Conservation (phyloP, 2,329 filamentous ascomycete genomes). For the Nigrospora osmanthi region DNA sequence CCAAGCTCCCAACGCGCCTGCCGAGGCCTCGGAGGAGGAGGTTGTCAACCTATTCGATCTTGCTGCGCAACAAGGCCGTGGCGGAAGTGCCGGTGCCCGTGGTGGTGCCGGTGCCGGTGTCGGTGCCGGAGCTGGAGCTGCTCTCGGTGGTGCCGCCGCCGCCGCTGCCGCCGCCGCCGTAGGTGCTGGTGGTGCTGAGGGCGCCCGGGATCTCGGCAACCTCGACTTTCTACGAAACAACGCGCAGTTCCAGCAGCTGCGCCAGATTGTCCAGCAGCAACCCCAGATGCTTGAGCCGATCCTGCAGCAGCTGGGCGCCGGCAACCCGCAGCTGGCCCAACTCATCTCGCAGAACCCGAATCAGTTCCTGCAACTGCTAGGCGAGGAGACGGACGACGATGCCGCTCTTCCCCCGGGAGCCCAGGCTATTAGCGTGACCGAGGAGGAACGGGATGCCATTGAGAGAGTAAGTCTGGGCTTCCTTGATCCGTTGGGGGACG, state of each 20-base stretch:
- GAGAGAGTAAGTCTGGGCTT: conserved; percentile 63
- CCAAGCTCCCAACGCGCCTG: conserved; percentile 26
- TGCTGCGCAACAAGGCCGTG: conserved; percentile 65
- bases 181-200: conserved; percentile 38
- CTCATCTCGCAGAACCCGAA: conserved; percentile 89
- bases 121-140: conserved; percentile 14
- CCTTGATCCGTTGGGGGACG: background rate
- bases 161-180: conserved; percentile 36
- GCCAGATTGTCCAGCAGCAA: conserved; percentile 94
- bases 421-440: conserved; percentile 83
- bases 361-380: conserved; percentile 83
- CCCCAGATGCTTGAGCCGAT: conserved; percentile 98
- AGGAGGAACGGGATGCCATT: conserved; percentile 94
- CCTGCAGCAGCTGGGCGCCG: conserved; percentile 87
- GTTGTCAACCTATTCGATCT: conserved; percentile 88
- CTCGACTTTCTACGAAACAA: conserved; percentile 93
- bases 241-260: conserved; percentile 94
- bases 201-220: conserved; percentile 43
- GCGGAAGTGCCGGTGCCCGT: conserved; percentile 24
- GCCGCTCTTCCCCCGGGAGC: conserved; percentile 79
- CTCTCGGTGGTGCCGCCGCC: conserved; percentile 19
- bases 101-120: conserved; percentile 32
- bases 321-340: conserved; percentile 89
- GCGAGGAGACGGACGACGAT: conserved; percentile 81
- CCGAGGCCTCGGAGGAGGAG: conserved; percentile 30